Base-by-base conservation (phyloP, 2,329 filamentous ascomycete genomes). In the Onygenales sp. region DNA sequence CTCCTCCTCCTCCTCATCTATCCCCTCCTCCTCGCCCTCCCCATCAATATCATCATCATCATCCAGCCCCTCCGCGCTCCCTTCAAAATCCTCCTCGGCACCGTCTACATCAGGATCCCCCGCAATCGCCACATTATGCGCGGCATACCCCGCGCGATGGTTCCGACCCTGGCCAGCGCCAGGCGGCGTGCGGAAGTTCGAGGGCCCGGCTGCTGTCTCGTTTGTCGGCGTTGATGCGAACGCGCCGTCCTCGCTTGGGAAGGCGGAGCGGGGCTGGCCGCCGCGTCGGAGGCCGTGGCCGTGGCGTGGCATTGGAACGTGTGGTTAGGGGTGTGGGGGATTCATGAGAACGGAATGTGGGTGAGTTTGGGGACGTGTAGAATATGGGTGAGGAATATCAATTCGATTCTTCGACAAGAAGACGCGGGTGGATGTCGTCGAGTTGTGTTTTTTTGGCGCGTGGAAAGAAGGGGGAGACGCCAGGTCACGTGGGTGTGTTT, bases 221-320 rank as follows among this genome's bases (percentile, higher is more conserved):
- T 41, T 45, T 36, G 55, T 48, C 32, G 57, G 44, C 9, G 54
- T 53, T 5, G 57, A 59, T 13, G 49, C 44, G n/a, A 54, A 59
- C 31, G 57, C 57, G 41, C 57, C 57, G 33, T 59, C 57, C n/a
- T 55, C 57, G 42, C 51, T 54, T 38, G 53, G 57, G 38, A 57
- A 57, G 33, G 47, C 39, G 7, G 51, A 48, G 45, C 46, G 38
- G 21, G 50, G 47, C 7, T 39, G 45, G 31, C 31, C 44, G 17
- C 10, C 47, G 27, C 46, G 44, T 44, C 46, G 54, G 14, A 43
- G 41, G 44, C 47, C 41, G 10, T 54, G 41, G 44, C 47, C 41
- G 10, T 54, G 55, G 44, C 55, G 48, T 11, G 55, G 55, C 57
- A 59, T 59, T 43, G 42, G 13, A 3, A 13, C 21, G 35, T 27